Percentiles rank a stretch among this genome's conserved stretches.
Conservation (phyloP, 1,284 basidiomycete genomes). For the Uromyces viciae-fabae region DNA sequence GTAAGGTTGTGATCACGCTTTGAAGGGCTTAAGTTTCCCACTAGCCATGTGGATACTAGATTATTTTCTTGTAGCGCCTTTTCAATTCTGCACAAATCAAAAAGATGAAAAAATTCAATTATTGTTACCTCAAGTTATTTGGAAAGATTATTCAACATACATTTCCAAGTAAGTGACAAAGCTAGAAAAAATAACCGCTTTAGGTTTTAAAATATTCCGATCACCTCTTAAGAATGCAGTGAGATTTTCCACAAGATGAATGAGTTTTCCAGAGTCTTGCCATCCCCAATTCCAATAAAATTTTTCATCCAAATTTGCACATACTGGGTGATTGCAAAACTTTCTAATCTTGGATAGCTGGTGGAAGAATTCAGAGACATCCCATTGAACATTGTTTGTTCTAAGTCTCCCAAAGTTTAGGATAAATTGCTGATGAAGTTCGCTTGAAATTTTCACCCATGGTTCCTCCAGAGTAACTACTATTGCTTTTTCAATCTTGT, state of each 20-base stretch:
- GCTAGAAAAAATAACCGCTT: neutral
- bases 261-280: neutral
- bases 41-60: neutral
- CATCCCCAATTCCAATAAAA: neutral
- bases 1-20: neutral
- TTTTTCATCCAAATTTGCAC: neutral
- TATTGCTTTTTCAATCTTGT: neutral
- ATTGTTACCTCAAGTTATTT: neutral
- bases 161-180: neutral
- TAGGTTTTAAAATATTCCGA: neutral
- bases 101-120: neutral
- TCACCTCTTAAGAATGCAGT: neutral
- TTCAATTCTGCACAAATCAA: conserved; percentile 1
- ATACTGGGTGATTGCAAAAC: neutral
- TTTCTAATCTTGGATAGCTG: neutral
- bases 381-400: neutral
- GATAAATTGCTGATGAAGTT: neutral
- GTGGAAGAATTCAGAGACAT: neutral
- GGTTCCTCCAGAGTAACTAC: neutral
- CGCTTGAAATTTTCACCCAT: neutral
- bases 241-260: neutral
- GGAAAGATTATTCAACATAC: neutral
- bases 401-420: neutral
- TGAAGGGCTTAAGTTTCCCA: neutral
- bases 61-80: neutral